phyloP scores from a whole-genome alignment of 2,329 filamentous ascomycete genomes.

The Fusarium anguioides region DNA sequence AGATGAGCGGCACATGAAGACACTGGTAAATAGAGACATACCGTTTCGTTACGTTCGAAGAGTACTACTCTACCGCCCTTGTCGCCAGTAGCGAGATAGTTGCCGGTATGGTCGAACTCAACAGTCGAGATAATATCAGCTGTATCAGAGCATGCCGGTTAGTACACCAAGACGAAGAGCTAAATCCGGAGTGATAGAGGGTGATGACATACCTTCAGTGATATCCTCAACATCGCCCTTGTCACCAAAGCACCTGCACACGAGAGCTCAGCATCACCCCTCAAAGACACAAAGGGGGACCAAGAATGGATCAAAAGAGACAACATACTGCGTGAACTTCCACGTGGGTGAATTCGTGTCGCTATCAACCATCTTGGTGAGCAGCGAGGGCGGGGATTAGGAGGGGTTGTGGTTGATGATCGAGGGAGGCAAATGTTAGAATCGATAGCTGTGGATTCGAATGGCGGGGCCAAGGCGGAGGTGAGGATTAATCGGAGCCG shows the following conservation, averaged over 20 bases:
- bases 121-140: conserved; percentile 93
- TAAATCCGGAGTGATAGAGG: conserved; percentile 21
- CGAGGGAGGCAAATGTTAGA: conserved; percentile 38
- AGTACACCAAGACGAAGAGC: conserved; percentile 29
- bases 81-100: conserved; percentile 90
- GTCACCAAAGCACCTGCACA: conserved; percentile 92
- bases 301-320: conserved; percentile 2
- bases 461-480: conserved; percentile 38
- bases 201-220: conserved; percentile 79
- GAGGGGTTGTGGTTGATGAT: conserved; percentile 40
- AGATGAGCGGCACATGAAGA: background rate
- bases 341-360: conserved; percentile 95
- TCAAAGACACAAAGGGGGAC: conserved; percentile 5
- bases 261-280: conserved; percentile 34
- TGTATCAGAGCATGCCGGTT: conserved; percentile 51
- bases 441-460: conserved; percentile 28
- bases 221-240: conserved; percentile 99
- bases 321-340: conserved; percentile 98
- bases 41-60: conserved; percentile 95
- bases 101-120: conserved; percentile 90
- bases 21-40: conserved; percentile 57
- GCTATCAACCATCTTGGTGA: conserved; percentile 90
- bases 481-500: conserved; percentile 31
- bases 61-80: conserved; percentile 87
- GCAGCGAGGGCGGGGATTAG: conserved; percentile 48